Base-by-base conservation (phyloP, 352 stramenopile species). In the Phytophthora capsici region DNA sequence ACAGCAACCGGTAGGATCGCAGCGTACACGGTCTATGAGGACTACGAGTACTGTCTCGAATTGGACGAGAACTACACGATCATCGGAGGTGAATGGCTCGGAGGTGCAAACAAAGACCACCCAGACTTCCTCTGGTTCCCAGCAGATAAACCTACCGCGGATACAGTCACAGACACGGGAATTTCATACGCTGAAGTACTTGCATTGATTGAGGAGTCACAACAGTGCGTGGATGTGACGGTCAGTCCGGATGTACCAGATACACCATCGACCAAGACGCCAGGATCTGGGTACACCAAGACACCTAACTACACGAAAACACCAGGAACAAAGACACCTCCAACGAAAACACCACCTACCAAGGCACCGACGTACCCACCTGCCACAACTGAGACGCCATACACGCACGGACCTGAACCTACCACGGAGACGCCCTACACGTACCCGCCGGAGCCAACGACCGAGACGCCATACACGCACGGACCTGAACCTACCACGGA, bases 41-140 rank as follows among this genome's bases (percentile, higher is more conserved):
- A 71, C 57, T 83, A 80, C 69, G 71, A 65, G 46, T 83, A 80
- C 57, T 66, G 68, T 34, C 61, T 83, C 13, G 74, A 83, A 55
- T 50, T 83, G 25, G 71, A 83, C 45, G 47, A 54, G 47, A 66
- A 73, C 58, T 69, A 77, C 58, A 73, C 73, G 38, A 80, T 83
- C 43, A 44, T 83, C 55, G 73, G 73, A 7, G 73, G 73, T 14
- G 73, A 82, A 55, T 83, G 75, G 75, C 58, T 82, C 23, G 70
- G 40, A 7, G 45, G 23, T n/a, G 73, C 59, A 8, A 25, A 41
- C 5, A 50, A 57, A 32, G 30, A 77, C 37, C 73, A 82, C 52
- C 73, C 73, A 16, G 75, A 83, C 49, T 80, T 83, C 50, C 26
- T 83, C 22, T 83, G 75, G 75, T 66, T 83, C 38, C 46, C 73